A percentile compares a stretch with the other conserved stretches of the same genome.
These are phyloP conservation scores for Lentinula aciculospora DNA, from an alignment of 768 basidiomycete genomes.

Conservation along the genomic window DNA sequence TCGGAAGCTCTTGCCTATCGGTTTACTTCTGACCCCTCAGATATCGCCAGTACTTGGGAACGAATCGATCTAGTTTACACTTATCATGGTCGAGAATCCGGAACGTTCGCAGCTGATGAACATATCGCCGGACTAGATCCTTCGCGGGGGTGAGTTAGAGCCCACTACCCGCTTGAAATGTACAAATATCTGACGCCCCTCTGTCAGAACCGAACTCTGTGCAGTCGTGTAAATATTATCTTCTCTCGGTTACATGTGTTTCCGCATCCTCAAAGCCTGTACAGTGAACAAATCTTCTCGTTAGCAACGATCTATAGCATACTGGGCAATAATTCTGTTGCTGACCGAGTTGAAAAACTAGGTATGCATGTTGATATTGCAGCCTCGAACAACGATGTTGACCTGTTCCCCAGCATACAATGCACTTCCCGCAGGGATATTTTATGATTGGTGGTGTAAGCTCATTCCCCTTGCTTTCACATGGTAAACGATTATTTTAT, in stretches of 20 bases:
- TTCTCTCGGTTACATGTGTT: not conserved
- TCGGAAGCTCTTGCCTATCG: slow-evolving; percentile 37
- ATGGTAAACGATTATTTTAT: not conserved
- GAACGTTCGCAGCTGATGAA: slow-evolving; percentile 37
- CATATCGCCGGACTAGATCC: slow-evolving; percentile 36
- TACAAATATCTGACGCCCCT: not conserved
- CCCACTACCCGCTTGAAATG: not conserved
- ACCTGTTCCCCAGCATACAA: slow-evolving; percentile 26
- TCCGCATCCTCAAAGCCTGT: not conserved
- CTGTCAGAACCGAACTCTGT: slow-evolving; percentile 30
- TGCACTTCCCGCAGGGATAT: slow-evolving; percentile 32
- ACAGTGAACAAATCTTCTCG: slow-evolving; percentile 38
- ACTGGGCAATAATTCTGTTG: slow-evolving; percentile 36
- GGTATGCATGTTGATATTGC: slow-evolving; percentile 14
- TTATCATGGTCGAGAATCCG: slow-evolving; percentile 34
- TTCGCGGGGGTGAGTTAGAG: slow-evolving; percentile 28
- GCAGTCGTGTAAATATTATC: slow-evolving; percentile 27
- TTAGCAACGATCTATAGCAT: slow-evolving; percentile 34
- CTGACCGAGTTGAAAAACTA: slow-evolving; percentile 33
- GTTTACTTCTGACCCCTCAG: slow-evolving; percentile 32
- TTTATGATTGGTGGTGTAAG: slow-evolving; percentile 33
- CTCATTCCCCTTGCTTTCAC: not conserved
- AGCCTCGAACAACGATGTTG: not conserved
- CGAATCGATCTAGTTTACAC: slow-evolving; percentile 31
- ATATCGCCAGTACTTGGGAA: slow-evolving; percentile 32